Percentiles rank a stretch among this genome's conserved stretches.
Conservation (phyloP, 352 stramenopile species). For the Phytophthora megakarya region DNA sequence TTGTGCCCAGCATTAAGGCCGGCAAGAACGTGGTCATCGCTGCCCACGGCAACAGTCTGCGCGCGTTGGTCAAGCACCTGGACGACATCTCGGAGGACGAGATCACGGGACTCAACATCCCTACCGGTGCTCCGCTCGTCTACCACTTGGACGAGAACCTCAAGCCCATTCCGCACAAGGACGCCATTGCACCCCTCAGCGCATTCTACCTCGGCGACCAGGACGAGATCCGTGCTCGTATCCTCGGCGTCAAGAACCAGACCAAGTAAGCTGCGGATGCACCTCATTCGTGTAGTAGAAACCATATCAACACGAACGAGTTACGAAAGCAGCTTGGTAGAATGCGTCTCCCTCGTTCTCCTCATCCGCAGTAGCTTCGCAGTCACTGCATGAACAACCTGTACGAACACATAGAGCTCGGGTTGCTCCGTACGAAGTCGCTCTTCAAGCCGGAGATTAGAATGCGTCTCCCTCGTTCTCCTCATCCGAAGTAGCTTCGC, state of each 20-base stretch:
- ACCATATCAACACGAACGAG: conserved; percentile 10
- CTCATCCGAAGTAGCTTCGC: not conserved
- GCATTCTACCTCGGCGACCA: conserved; percentile 93
- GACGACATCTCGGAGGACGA: conserved; percentile 92
- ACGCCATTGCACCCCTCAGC: conserved; percentile 85
- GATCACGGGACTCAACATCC: conserved; percentile 96
- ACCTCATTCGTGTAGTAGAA: conserved; percentile 3
- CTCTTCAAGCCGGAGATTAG: conserved; percentile 4
- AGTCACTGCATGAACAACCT: too few relatives aligned
- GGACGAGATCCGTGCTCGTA: conserved; percentile 95
- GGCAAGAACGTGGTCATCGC: conserved; percentile 96
- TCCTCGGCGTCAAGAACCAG: conserved; percentile 98
- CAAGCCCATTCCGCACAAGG: conserved; percentile 79
- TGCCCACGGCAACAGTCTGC: conserved; percentile 94
- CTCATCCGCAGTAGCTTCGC: not conserved
- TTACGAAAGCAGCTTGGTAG: conserved; percentile 18
- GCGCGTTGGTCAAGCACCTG: conserved; percentile 94
- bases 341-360: not conserved
- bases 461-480: not conserved
- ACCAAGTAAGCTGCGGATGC: conserved; percentile 85
- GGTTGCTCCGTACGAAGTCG: too few relatives aligned
- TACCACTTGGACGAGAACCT: conserved; percentile 90
- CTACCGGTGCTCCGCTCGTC: conserved; percentile 89
- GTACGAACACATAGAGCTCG: too few relatives aligned
- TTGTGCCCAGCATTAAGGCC: conserved; percentile 90